Evolutionary conservation across 192 early-diverging fungal genomes (phyloP), one percentile per base, ranked within the genome.

Genomic region (Podila clonocystis): DNA sequence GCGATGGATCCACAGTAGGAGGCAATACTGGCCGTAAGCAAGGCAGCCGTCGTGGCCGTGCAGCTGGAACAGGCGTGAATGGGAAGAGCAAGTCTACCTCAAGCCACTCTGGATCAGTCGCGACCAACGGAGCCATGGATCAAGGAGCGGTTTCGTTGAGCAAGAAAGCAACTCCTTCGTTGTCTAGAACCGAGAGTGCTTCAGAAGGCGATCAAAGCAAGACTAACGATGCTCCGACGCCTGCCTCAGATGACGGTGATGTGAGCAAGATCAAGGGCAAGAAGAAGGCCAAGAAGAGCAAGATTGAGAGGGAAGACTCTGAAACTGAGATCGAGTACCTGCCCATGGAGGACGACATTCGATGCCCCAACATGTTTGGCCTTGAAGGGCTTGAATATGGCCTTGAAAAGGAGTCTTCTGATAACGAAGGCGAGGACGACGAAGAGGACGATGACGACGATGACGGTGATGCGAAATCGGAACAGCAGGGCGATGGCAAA

Each of bases 311-410:
- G 8, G 20, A 33, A 8, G 33, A 63, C 7, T 63, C 34, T 29
- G 62, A 63, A 33, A 63, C 60, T 7, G 74, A 65, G 30, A 59
- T 62, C 17, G 80, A 63, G 20, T 71, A 72, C 45, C 41, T 71
- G 9, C 63, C 65, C 0, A 72, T 73, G 65, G 77, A 80, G 55
- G 77, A 69, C 28, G 71, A 80, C 20, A 69, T 73, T 34, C 31
- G 50, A 13, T 80, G 70, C 29, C 65, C 70, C 8, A 70, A 80
- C 36, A 57, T 80, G 29, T 80, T 73, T 69, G 77, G 70, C 0
- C 58, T 69, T 11, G 77, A 80, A 41, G 74, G 68, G 1, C 48
- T 62, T 17, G 74, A 70, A 8, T 38, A 28, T 29, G 73, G 64
- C 2, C 26, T 31, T 13, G 34, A 63, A 11, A 30, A 22, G 3